Percentiles rank a stretch among this genome's conserved stretches.
Conservation (phyloP, 179 eudicot genomes). For the Silene vulgaris region DNA sequence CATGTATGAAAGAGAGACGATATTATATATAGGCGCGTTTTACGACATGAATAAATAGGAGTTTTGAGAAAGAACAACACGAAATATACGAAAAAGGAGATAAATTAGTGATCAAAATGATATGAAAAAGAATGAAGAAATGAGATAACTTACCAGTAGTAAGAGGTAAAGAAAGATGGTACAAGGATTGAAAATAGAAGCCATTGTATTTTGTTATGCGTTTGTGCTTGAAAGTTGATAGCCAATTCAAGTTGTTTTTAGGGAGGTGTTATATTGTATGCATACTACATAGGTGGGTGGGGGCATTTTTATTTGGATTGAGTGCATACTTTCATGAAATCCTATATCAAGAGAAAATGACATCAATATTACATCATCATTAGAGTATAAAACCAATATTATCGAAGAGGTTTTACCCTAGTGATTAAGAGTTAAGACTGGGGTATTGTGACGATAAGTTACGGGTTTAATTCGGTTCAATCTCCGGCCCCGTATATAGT, state of each 20-base stretch:
- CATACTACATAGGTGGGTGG: too few relatives aligned
- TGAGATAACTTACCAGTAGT: conserved; percentile 31
- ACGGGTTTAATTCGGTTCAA: too few relatives aligned
- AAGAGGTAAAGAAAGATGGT: conserved; percentile 31
- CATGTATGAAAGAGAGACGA: background rate
- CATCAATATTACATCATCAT: too few relatives aligned
- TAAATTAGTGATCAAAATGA: background rate
- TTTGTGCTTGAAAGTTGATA: background rate
- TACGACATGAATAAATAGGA: background rate
- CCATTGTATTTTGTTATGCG: conserved; percentile 23
- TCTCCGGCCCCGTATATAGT: too few relatives aligned
- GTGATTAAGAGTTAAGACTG: too few relatives aligned
- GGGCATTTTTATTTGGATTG: too few relatives aligned
- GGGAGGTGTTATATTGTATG: background rate
- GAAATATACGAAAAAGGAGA: background rate
- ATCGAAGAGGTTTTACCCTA: too few relatives aligned
- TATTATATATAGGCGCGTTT: too few relatives aligned
- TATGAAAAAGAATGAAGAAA: background rate
- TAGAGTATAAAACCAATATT: too few relatives aligned
- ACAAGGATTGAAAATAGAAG: conserved; percentile 16
- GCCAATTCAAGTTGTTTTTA: background rate
- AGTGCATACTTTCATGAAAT: too few relatives aligned
- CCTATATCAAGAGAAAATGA: too few relatives aligned
- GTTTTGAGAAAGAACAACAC: background rate
- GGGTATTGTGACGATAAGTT: too few relatives aligned